Base-by-base conservation (phyloP, 1,139 yeast species). In the Debaryomyces udenii region DNA sequence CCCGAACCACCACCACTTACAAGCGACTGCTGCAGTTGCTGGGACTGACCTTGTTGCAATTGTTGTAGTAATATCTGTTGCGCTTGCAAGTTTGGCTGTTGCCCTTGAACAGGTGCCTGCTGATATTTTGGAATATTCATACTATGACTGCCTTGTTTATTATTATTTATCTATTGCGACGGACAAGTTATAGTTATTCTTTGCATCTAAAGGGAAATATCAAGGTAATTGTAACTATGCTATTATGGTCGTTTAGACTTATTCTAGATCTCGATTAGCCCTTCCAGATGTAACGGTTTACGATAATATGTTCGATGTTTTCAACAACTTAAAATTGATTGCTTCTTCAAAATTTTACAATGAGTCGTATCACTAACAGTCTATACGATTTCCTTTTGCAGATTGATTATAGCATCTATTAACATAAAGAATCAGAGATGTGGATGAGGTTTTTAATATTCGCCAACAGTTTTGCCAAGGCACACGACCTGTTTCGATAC, bases 41-140 rank as follows among this genome's bases (percentile, higher is more conserved):
- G 63, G 10, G 55, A 40, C 41, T 63, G 71, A 15, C 70, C 70
- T 46, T 65, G 74, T 48, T 70, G 78, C 45, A 70, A 64, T 49
- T 70, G 77, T 50, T 70, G 78, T 43, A 71, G 62, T 47, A 73
- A 62, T 28, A 70, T 62, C 50, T 72, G 76, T 48, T 72, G 77
- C 26, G 76, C 72, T 46, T 70, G 77, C 40, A 67, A 53, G 50
- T 61, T 65, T 15, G 63, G 52, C 42, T 54, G 62, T 41, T 61
- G 70, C 29, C 62, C 64, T 44, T 64, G 64, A 39, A 54, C 59
- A 43, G 57, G 69, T 32, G 52, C 54, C 43, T 56, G 63, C 47
- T 59, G 70, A 50, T 59, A 68, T 48, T 68, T 68, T 36, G 56
- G 56, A 40, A 64, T 55, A 45, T 61, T 62, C 66, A 59, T 62